These are phyloP conservation scores for Helicostylum pulchrum DNA, from an alignment of 192 early-diverging fungal genomes.

Conservation along the genomic window DNA sequence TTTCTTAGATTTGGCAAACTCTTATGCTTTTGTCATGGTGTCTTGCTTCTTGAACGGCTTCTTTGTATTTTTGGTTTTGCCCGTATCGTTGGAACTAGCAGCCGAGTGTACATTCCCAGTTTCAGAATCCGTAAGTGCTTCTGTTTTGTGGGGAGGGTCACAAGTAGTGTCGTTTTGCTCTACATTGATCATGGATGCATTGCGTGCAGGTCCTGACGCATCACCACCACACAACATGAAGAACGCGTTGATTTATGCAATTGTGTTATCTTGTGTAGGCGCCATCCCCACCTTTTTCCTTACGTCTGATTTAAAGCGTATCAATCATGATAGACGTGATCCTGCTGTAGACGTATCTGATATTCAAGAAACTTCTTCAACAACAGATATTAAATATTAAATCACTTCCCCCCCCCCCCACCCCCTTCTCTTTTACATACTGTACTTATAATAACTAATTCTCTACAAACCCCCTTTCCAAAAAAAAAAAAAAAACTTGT, in stretches of 20 bases:
- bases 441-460: no score
- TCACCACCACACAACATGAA: constrained; percentile 29
- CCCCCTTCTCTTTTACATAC: no score
- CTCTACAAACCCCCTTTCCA: no score
- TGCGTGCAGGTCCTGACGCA: constrained; percentile 24
- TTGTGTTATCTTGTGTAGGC: constrained; percentile 7
- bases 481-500: no score
- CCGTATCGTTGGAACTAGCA: constrained; percentile 27
- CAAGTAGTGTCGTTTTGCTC: constrained; percentile 13
- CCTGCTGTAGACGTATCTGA: no score
- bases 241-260: constrained; percentile 19
- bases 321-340: neutral
- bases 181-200: constrained; percentile 19
- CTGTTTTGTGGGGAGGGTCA: constrained; percentile 19
- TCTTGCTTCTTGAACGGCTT: constrained; percentile 27
- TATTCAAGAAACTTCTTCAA: neutral
- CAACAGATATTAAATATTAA: neutral
- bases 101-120: constrained; percentile 36
- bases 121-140: constrained; percentile 25
- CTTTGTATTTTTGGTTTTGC: constrained; percentile 23
- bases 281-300: constrained; percentile 20
- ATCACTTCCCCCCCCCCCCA: no score
- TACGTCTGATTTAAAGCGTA: constrained; percentile 29
- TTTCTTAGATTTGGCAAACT: constrained; percentile 24
- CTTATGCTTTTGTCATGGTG: constrained; percentile 19